A percentile compares a stretch with the other conserved stretches of the same genome.
Evolutionary conservation across 805 yeast species (phyloP).

Genomic region (Lipomyces japonicus): DNA sequence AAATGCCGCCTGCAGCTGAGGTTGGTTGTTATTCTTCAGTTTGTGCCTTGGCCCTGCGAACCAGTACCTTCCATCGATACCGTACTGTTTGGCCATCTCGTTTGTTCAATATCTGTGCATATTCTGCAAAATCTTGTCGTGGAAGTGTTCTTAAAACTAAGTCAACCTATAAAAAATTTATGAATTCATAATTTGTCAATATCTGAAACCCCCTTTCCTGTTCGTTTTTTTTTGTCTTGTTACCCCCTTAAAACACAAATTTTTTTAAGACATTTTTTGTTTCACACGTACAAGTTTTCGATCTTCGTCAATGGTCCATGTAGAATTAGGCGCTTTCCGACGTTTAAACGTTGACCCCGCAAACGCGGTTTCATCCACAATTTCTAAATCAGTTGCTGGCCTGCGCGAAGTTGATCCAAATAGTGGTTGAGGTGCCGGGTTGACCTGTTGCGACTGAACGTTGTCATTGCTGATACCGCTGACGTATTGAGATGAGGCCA

Average conservation of each 20-base stretch:
- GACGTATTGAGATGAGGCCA: too few species aligned
- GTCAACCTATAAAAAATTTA: constrained; percentile 28
- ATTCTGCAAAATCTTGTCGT: constrained; percentile 36
- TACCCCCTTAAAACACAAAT: too few species aligned
- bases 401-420: too few species aligned
- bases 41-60: constrained; percentile 36
- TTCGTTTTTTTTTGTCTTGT: too few species aligned
- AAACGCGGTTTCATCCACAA: background rate
- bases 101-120: constrained; percentile 36
- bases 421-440: too few species aligned
- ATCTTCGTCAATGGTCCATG: constrained; percentile 38
- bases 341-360: constrained; percentile 27
- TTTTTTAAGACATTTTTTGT: too few species aligned
- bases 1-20: background rate
- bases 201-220: too few species aligned
- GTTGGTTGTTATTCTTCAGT: constrained; percentile 7
- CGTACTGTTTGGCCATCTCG: constrained; percentile 39
- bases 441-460: too few species aligned
- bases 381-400: background rate
- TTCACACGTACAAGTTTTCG: constrained; percentile 32
- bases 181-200: background rate
- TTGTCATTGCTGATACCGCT: too few species aligned
- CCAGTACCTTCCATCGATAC: constrained; percentile 38
- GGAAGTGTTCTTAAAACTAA: constrained; percentile 36
- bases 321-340: constrained; percentile 36